Evolutionary conservation across 2,329 filamentous ascomycete species (phyloP).

Genomic region (Trichophyton mentagrophytes): DNA sequence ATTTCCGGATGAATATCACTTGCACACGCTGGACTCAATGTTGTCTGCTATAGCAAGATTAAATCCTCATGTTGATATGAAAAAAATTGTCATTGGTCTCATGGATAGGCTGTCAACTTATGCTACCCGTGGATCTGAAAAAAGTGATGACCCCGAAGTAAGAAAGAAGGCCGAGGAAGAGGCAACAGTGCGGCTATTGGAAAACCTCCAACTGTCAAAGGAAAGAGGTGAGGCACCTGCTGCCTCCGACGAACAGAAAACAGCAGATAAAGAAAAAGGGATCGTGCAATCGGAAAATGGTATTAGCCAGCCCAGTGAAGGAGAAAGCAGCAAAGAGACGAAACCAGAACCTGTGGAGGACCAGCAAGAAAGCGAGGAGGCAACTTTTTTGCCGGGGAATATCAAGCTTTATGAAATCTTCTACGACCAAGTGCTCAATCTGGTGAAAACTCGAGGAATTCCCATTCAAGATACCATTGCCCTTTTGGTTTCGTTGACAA

Average conservation of each 20-base stretch:
- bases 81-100: constrained; percentile 91
- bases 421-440: constrained; percentile 85
- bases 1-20: constrained; percentile 95
- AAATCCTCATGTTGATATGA: constrained; percentile 94
- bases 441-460: constrained; percentile 81
- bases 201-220: constrained; percentile 53
- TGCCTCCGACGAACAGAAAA: constrained; percentile 18
- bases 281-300: constrained; percentile 25
- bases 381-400: constrained; percentile 38
- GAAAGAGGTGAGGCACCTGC: constrained; percentile 24
- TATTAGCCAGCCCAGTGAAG: constrained; percentile 11
- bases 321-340: neutral
- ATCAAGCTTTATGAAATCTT: constrained; percentile 94
- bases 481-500: constrained; percentile 81
- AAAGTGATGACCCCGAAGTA: constrained; percentile 56
- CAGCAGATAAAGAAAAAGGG: constrained; percentile 25
- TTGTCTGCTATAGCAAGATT: constrained; percentile 82
- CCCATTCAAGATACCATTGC: constrained; percentile 93
- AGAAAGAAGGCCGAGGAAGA: constrained; percentile 71
- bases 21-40: constrained; percentile 91
- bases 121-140: constrained; percentile 73
- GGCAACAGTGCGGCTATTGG: constrained; percentile 62
- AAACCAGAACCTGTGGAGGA: constrained; percentile 17
- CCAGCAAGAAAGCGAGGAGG: constrained; percentile 21
- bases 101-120: constrained; percentile 96